These are phyloP conservation scores for Theobroma grandiflorum DNA, from an alignment of 441 rosid species.

Conservation along the genomic window DNA sequence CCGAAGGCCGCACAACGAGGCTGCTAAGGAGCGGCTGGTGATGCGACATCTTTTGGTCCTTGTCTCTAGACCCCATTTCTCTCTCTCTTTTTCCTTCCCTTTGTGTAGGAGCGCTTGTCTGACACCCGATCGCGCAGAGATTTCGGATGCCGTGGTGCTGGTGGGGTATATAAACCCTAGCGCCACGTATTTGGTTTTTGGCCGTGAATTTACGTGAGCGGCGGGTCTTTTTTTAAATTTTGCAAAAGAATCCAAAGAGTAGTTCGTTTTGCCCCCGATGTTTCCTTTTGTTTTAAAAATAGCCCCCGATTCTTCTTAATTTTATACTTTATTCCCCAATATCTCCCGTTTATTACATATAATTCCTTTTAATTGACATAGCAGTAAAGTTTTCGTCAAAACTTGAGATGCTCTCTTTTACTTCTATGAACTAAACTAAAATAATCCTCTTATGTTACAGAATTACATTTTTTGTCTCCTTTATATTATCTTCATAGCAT, in stretches of 20 bases:
- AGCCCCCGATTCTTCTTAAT: neutral
- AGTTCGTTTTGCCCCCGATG: neutral
- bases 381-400: neutral
- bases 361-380: neutral
- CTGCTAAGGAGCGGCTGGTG: constrained; percentile 89
- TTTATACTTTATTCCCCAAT: neutral
- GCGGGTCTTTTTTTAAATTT: neutral
- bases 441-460: neutral
- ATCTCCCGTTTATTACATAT: too few relatives aligned
- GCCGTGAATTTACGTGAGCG: neutral
- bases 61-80: constrained; percentile 77
- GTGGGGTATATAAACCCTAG: constrained; percentile 42
- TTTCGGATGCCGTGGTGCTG: neutral
- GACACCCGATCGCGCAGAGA: constrained; percentile 14
- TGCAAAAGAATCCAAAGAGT: neutral
- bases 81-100: constrained; percentile 15
- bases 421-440: too few relatives aligned
- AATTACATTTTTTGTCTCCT: too few relatives aligned
- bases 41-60: constrained; percentile 63
- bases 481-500: too few relatives aligned
- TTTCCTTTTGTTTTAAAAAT: neutral
- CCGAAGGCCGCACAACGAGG: constrained; percentile 80
- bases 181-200: neutral
- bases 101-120: neutral
- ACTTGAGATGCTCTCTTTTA: too few relatives aligned